A percentile compares a stretch with the other conserved stretches of the same genome.
These are phyloP conservation scores for Astrothelium subdiscretum DNA, from an alignment of 495 filamentous ascomycete species.

Conservation along the genomic window DNA sequence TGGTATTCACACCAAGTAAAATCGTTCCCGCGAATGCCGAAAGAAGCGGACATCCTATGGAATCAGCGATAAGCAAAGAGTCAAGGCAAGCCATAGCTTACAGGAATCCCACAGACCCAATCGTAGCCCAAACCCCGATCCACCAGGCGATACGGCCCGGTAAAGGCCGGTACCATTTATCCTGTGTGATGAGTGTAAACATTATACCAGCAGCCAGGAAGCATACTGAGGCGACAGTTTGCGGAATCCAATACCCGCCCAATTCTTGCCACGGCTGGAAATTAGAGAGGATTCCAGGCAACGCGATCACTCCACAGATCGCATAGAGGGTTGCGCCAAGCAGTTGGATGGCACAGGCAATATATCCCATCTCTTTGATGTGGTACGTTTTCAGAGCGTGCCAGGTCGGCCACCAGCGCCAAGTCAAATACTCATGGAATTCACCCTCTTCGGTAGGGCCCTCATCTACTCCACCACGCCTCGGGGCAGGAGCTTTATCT, in stretches of 20 bases:
- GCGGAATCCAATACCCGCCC: constrained; percentile 15
- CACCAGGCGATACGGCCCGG: constrained; percentile 10
- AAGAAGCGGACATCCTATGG: constrained; percentile 8
- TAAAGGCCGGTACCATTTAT: constrained; percentile 14
- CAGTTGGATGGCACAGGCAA: constrained; percentile 9
- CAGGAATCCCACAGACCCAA: constrained; percentile 14
- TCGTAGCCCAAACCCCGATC: constrained; percentile 10
- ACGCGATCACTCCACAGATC: constrained; percentile 5
- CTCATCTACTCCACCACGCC: constrained; percentile 8
- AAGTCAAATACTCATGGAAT: constrained; percentile 7
- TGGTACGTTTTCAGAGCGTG: constrained; percentile 9
- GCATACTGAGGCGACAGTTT: constrained; percentile 12
- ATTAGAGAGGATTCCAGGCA: constrained; percentile 11
- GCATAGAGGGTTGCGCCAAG: constrained; percentile 12
- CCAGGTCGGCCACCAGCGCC: constrained; percentile 19
- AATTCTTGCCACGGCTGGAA: constrained; percentile 5
- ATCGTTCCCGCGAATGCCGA: constrained; percentile 4
- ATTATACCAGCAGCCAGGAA: constrained; percentile 10
- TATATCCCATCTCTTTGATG: constrained; percentile 15
- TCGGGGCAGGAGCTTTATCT: constrained; percentile 9
- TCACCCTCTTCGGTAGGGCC: constrained; percentile 10
- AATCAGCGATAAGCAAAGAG: background rate
- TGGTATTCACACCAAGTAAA: constrained; percentile 5
- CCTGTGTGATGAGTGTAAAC: constrained; percentile 13
- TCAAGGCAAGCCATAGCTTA: background rate